Evolutionary conservation across 805 yeast species (phyloP), one percentile per base, ranked within the genome.

Genomic region (Myxozyma vanderwaltii): DNA sequence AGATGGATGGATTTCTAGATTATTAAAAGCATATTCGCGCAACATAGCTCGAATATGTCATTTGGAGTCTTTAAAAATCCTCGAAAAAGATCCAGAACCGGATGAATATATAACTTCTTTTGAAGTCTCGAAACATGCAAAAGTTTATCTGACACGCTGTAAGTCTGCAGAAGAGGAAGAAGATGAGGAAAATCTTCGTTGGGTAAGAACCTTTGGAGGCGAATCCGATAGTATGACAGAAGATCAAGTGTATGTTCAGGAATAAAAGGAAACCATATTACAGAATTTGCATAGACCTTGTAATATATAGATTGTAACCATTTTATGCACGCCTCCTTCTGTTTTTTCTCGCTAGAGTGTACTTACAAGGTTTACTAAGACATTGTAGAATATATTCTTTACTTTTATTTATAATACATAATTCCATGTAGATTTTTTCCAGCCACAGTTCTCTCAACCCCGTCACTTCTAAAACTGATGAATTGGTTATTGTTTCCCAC

Each of bases 401-500:
- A 44, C n/a, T 44, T 44, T 31, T 15, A 4, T 24, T 41, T 44
- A 44, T 44, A 44, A 26, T 44, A 44, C 48, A 44, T 10, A 44
- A 8, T 38, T 38, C 43, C 23, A n/a, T 7, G 17, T 19, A 10
- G 23, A 38, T 31, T 45, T 44, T 21, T 31, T 5, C 47, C 24
- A 27, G 27, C 10, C 33, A 29, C 33, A 10, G 15, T 43, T 17
- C 19, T 27, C 38, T n/a, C n/a, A n/a, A n/a, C n/a, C n/a, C n/a
- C n/a, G n/a, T n/a, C n/a, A n/a, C n/a, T n/a, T n/a, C n/a, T n/a
- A n/a, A n/a, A n/a, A n/a, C 27, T 19, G 45, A 19, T 24, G n/a
- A 21, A n/a, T 24, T 8, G 15, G n/a, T 8, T 46, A 29, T 39
- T 61, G 52, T 61, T 65, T 31, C 55, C 69, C 69, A 63, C 56